Base-by-base conservation (phyloP, 768 basidiomycete genomes). In the Kwoniella dendrophila region DNA sequence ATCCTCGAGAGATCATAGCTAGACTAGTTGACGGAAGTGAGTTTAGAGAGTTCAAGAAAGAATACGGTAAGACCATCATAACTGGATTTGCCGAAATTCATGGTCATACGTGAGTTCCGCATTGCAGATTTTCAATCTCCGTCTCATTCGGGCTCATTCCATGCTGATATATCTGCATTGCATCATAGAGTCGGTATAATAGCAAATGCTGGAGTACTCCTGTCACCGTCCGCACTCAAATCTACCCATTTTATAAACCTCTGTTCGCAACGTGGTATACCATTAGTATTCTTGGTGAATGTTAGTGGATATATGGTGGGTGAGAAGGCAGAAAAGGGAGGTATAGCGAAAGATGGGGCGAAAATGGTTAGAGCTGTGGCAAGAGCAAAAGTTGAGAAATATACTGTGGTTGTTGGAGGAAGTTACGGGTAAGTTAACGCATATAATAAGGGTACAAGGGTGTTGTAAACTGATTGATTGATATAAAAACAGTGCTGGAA, bases 241-340 rank as follows among this genome's bases (percentile, higher is more conserved):
- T 92, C 92, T 11, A 90, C 93, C 2, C 93, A 97, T 70, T 97
- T 97, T 77, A 94, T 97, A 63, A 85, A 95, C 76, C 83, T 96
- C 3, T 97, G 94, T 72, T 92, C 91, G 0, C 93, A 97, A 76
- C 85, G 94, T 8, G 84, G 84, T 63, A 91, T 96, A 56, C 93
- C 93, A 0, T 80, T 97, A 1, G 82, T 97, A 20, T 97, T 96
- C 83, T 84, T 97, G 41, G 93, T 95, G 45, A 97, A 97, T 72
- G 90, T 96, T n/a, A 91, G 91, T 2, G 83, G 90, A 12, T 97
- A 96, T 72, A 97, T 96, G 93, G 93, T 97, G 3, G 93, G 93
- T 4, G 92, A 90, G 4, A 94, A 93, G 67, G 94, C 94, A 20
- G 93, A 97, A 80, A 85, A 85, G 69, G 92, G 91, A 2, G 93